Conservation (phyloP, 192 early-diverging fungal genomes). For the Coemansia pectinata region DNA sequence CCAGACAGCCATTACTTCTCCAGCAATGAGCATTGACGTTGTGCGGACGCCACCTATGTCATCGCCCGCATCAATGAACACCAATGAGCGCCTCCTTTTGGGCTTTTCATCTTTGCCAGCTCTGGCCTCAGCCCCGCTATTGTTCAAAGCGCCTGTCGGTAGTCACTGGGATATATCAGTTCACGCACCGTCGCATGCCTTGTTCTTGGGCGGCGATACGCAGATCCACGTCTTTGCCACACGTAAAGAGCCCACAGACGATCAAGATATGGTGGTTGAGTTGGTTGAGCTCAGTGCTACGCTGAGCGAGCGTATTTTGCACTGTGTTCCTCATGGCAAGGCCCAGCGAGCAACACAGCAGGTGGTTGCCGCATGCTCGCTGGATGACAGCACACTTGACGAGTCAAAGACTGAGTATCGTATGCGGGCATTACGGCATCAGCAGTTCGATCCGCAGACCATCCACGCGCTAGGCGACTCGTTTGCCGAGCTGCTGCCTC, state of each 20-base stretch:
- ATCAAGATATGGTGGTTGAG: constrained; percentile 5
- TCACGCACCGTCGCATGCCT: constrained; percentile 28
- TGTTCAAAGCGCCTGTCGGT: constrained; percentile 18
- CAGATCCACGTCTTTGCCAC: constrained; percentile 32
- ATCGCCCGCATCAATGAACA: neutral
- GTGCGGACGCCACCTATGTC: constrained; percentile 17
- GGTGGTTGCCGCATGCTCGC: constrained; percentile 16
- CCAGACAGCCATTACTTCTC: neutral
- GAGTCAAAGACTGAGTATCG: neutral
- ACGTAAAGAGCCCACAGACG: neutral
- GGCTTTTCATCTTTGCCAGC: constrained; percentile 22
- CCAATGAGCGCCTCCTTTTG: neutral
- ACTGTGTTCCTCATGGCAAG: constrained; percentile 18
- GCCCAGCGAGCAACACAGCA: constrained; percentile 11
- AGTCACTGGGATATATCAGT: constrained; percentile 24
- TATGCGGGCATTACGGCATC: neutral
- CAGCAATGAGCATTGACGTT: constrained; percentile 16
- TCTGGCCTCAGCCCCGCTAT: constrained; percentile 19
- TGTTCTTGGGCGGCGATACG: constrained; percentile 16
- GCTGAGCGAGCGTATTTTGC: constrained; percentile 25
- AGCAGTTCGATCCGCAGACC: constrained; percentile 29
- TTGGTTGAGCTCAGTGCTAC: constrained; percentile 25
- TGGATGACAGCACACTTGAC: constrained; percentile 6
- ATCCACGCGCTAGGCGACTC: constrained; percentile 44
- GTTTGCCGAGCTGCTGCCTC: constrained; percentile 28